Base-by-base conservation (phyloP, 2,329 filamentous ascomycete genomes). In the Fonsecaea multimorphosa region DNA sequence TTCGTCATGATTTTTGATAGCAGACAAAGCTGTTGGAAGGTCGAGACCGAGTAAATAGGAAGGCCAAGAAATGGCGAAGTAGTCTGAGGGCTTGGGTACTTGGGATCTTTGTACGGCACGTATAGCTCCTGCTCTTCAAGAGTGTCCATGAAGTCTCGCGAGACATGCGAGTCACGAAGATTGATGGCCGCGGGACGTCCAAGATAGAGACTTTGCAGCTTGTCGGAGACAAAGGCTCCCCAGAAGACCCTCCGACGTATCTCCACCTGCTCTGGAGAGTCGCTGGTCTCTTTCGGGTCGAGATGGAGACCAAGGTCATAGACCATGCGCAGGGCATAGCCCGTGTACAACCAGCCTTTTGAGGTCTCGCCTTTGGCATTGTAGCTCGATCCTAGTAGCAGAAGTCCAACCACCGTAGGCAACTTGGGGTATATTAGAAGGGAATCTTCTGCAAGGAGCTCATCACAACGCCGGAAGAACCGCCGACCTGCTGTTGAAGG, bases 301-400 rank as follows among this genome's bases (percentile, higher is more conserved):
- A 63, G 29, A 68, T 85, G 83, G 68, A 87, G 81, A 0, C 84
- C 81, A 4, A 87, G 72, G 70, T 87, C 85, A 58, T 83, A 80
- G 29, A 87, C 76, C 75, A 87, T 82, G 9, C 84, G 79, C 64
- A 86, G 85, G 0, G 85, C 85, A 67, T 84, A 79, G 1, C 85
- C 85, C 58, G 83, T 80, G 65, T 87, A 87, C 3, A 87, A 70
- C 86, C 86, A 88, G 1, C 85, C 82, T 5, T 80, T 79, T 64
- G 82, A 85, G 32, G 80, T 75, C 68, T 85, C 80, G 57, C 82
- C 81, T n/a, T 81, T 78, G 1, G 81, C 73, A 0, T 84, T 78
- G 66, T 86, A 85, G 0, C 86, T 72, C 0, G 82, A 81, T 79
- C 86, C 83, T 0, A 85, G 75, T 0, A 87, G 74, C 31, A 86